Conservation (phyloP, 805 yeast species). For the Lipomyces sp. region DNA sequence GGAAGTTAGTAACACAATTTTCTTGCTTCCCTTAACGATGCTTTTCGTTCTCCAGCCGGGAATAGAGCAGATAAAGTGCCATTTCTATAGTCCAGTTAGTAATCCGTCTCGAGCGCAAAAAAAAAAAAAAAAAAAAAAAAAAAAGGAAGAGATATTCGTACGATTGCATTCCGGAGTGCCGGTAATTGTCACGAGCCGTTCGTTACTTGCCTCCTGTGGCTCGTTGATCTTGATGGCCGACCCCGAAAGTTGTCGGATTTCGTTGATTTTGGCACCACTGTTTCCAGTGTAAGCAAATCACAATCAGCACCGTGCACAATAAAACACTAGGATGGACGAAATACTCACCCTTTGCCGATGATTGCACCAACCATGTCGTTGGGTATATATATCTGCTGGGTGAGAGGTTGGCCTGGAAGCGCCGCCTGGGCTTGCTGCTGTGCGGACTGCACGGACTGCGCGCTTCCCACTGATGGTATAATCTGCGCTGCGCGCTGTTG, state of each 20-base stretch:
- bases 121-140: background rate
- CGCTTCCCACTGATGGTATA: slow-evolving; percentile 11
- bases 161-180: slow-evolving; percentile 27
- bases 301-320: too few species aligned
- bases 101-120: too few species aligned
- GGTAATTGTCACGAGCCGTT: slow-evolving; percentile 32
- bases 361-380: slow-evolving; percentile 76
- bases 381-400: slow-evolving; percentile 73
- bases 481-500: background rate
- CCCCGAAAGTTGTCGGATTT: slow-evolving; percentile 71
- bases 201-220: slow-evolving; percentile 29
- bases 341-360: slow-evolving; percentile 66
- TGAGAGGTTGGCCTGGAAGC: slow-evolving; percentile 34
- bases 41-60: slow-evolving; percentile 34
- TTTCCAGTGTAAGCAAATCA: background rate
- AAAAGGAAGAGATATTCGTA: slow-evolving; percentile 3
- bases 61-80: slow-evolving; percentile 35
- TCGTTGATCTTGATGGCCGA: slow-evolving; percentile 66
- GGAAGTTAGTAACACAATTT: too few species aligned
- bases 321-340: too few species aligned
- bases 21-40: too few species aligned
- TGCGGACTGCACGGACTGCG: slow-evolving; percentile 18
- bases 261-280: slow-evolving; percentile 69
- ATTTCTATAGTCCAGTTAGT: slow-evolving; percentile 18
- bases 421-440: slow-evolving; percentile 24